Conservation (phyloP, 2,329 filamentous ascomycete genomes). For the Thelonectria discophora region DNA sequence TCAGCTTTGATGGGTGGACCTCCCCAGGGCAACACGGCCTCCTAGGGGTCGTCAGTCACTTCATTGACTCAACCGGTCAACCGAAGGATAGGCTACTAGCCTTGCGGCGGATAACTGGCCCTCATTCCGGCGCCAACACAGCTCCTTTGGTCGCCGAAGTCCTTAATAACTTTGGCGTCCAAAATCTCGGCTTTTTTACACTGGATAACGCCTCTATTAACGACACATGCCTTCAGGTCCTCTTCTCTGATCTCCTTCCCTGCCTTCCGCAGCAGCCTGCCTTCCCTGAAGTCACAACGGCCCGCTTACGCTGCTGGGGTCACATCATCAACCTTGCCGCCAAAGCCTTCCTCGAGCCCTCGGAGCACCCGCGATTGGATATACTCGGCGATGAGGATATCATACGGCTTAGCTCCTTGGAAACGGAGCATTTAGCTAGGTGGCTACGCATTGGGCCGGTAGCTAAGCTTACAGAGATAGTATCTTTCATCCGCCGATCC, state of each 20-base stretch:
- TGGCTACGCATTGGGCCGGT: background rate
- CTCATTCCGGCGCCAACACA: background rate
- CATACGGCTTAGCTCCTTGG: background rate
- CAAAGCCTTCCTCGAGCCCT: background rate
- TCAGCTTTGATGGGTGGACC: background rate
- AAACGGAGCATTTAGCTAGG: background rate
- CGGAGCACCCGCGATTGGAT: background rate
- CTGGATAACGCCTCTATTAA: background rate
- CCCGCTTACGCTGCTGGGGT: background rate
- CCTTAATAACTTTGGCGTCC: background rate
- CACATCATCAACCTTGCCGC: no score
- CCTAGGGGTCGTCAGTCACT: background rate
- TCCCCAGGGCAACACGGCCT: background rate
- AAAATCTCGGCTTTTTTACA: background rate
- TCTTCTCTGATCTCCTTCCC: background rate
- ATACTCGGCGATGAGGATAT: background rate
- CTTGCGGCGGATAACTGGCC: background rate
- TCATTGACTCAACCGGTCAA: background rate
- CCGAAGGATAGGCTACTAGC: background rate
- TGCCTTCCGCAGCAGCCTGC: background rate
- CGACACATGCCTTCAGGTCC: background rate
- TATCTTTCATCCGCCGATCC: background rate
- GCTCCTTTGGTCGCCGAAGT: background rate
- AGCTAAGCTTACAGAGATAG: background rate
- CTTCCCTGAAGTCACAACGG: background rate